Conservation (phyloP, 2,329 filamentous ascomycete genomes). For the Alternaria ventricosa region DNA sequence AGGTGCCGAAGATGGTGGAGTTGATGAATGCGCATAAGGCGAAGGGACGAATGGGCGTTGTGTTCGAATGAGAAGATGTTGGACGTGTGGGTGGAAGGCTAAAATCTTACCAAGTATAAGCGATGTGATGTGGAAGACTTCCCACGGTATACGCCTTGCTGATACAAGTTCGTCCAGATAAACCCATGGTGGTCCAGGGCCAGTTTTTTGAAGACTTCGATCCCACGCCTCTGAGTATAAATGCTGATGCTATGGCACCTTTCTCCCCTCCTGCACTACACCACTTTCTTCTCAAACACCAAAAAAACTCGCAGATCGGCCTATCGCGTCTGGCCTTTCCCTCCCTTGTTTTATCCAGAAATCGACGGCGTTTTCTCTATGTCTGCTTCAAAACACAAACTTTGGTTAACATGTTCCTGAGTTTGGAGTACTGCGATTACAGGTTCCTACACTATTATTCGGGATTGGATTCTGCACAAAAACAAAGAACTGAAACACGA, state of each 20-base stretch:
- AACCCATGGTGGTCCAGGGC: not conserved
- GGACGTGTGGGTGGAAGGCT: not conserved
- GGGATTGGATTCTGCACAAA: no score
- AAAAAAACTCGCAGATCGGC: no score
- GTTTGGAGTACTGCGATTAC: not conserved
- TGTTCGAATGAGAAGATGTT: constrained; percentile 24
- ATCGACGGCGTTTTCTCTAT: no score
- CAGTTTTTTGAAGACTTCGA: not conserved
- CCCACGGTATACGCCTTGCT: not conserved
- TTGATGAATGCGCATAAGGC: constrained; percentile 43
- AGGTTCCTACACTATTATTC: no score
- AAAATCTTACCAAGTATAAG: not conserved
- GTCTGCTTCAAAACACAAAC: no score
- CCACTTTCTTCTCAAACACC: not conserved
- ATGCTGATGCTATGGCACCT: no score
- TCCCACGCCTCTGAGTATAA: no score
- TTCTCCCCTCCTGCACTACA: not conserved
- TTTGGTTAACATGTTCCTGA: no score
- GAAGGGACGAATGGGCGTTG: constrained; percentile 40
- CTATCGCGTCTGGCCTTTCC: no score
- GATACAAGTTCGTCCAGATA: not conserved
- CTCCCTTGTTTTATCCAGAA: no score
- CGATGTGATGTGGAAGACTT: not conserved
- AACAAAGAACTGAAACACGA: no score
- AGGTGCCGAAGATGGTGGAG: constrained; percentile 45